Percentiles rank a stretch among this genome's conserved stretches.
These are phyloP conservation scores for Pseudocercospora vitis DNA, from an alignment of 2,329 filamentous ascomycete species.

Conservation along the genomic window DNA sequence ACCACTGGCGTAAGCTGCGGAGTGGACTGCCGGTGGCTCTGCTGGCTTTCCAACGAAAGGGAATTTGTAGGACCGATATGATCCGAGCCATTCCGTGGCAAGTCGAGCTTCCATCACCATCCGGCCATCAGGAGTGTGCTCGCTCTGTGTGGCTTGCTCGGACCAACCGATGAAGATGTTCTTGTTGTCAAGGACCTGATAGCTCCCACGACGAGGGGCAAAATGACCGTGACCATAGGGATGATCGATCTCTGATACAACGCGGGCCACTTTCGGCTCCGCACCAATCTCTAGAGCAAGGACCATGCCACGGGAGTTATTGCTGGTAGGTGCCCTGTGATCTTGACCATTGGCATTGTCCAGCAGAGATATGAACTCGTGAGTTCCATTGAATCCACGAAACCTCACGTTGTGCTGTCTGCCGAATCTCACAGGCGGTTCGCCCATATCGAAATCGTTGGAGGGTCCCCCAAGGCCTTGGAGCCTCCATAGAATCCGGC, in stretches of 20 bases:
- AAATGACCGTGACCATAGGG: slow-evolving; percentile 39
- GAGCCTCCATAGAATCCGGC: slow-evolving; percentile 53
- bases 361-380: slow-evolving; percentile 52
- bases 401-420: slow-evolving; percentile 53
- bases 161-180: slow-evolving; percentile 56
- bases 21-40: slow-evolving; percentile 33
- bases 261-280: slow-evolving; percentile 14
- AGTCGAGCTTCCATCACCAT: slow-evolving; percentile 50
- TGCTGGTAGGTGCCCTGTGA: slow-evolving; percentile 15
- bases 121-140: slow-evolving; percentile 45
- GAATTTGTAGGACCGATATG: slow-evolving; percentile 54
- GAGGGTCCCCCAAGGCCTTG: slow-evolving; percentile 2
- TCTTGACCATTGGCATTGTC: slow-evolving; percentile 48
- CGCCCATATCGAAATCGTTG: slow-evolving; percentile 18
- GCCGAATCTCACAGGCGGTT: slow-evolving; percentile 7
- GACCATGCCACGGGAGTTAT: slow-evolving; percentile 24
- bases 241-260: slow-evolving; percentile 20
- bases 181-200: slow-evolving; percentile 50
- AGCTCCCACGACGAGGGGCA: slow-evolving; percentile 40
- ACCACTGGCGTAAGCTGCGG: slow-evolving; percentile 32
- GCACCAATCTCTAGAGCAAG: slow-evolving; percentile 18
- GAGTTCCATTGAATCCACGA: slow-evolving; percentile 41
- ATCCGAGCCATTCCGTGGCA: slow-evolving; percentile 38
- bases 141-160: slow-evolving; percentile 34
- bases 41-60: slow-evolving; percentile 44